Evolutionary conservation across 2,329 filamentous ascomycete species (phyloP).

Genomic region (Lachnellula cervina): DNA sequence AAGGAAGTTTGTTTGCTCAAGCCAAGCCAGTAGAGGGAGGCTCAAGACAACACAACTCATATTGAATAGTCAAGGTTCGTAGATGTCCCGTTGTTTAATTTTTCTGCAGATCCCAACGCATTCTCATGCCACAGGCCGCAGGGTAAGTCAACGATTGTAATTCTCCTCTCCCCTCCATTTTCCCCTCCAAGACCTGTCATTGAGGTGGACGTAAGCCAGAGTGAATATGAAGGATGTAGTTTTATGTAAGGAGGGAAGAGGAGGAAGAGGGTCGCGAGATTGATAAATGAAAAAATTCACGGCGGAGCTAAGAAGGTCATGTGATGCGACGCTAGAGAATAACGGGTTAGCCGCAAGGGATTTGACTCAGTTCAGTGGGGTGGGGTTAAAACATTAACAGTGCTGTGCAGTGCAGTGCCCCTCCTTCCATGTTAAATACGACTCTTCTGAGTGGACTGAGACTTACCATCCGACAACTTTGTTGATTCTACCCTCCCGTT

Average conservation of each 20-base stretch:
- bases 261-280: slow-evolving; percentile 8
- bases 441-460: slow-evolving; percentile 12
- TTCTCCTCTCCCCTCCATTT: slow-evolving; percentile 60
- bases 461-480: not conserved
- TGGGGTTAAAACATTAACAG: too few species aligned
- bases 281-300: slow-evolving; percentile 13
- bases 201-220: slow-evolving; percentile 53
- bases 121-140: slow-evolving; percentile 42
- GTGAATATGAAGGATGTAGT: slow-evolving; percentile 60
- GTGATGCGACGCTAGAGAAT: slow-evolving; percentile 10
- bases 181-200: slow-evolving; percentile 62
- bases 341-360: not conserved
- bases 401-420: too few species aligned
- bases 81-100: slow-evolving; percentile 27
- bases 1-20: not conserved
- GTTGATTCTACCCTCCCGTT: not conserved
- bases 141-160: slow-evolving; percentile 51
- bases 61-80: too few species aligned
- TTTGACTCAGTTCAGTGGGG: not conserved
- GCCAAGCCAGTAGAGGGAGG: not conserved
- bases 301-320: not conserved
- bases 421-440: slow-evolving; percentile 11
- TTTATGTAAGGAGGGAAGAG: slow-evolving; percentile 39
- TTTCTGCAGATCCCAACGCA: slow-evolving; percentile 31
- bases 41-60: too few species aligned